These are phyloP conservation scores for Neohortaea acidophila DNA, from an alignment of 495 filamentous ascomycete genomes.

Conservation along the genomic window DNA sequence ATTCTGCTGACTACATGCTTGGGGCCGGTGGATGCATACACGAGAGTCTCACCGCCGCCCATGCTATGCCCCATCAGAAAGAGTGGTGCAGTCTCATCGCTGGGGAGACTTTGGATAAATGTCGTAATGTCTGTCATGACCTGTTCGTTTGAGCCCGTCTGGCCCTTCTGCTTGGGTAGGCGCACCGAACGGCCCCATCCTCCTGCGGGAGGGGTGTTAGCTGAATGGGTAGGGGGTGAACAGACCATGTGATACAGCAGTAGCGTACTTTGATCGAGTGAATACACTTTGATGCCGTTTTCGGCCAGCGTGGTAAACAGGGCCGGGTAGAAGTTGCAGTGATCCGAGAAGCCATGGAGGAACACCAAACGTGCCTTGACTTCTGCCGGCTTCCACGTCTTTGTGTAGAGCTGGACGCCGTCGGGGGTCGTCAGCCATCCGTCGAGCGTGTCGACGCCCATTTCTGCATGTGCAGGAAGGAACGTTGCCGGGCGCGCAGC, in stretches of 20 bases:
- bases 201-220: no score
- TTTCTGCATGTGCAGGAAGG: no score
- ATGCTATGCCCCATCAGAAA: constrained; percentile 83
- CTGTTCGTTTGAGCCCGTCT: constrained; percentile 51
- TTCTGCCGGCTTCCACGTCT: constrained; percentile 50
- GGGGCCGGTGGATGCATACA: constrained; percentile 32
- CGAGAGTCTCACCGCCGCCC: constrained; percentile 61
- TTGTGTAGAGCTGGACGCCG: constrained; percentile 55
- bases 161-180: constrained; percentile 40
- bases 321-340: constrained; percentile 53
- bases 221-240: no score
- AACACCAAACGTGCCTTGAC: constrained; percentile 56
- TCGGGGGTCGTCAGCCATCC: constrained; percentile 34
- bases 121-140: constrained; percentile 65
- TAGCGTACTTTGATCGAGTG: constrained; percentile 69
- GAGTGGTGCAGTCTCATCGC: constrained; percentile 36
- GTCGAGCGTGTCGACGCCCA: constrained; percentile 19
- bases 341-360: constrained; percentile 81
- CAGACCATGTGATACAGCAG: no score
- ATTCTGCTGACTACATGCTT: constrained; percentile 26
- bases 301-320: constrained; percentile 54
- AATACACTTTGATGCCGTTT: constrained; percentile 55
- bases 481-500: no score
- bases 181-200: constrained; percentile 43
- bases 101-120: constrained; percentile 38